phyloP scores from a whole-genome alignment of 2,329 filamentous ascomycete species.

The Claviceps sp. region DNA sequence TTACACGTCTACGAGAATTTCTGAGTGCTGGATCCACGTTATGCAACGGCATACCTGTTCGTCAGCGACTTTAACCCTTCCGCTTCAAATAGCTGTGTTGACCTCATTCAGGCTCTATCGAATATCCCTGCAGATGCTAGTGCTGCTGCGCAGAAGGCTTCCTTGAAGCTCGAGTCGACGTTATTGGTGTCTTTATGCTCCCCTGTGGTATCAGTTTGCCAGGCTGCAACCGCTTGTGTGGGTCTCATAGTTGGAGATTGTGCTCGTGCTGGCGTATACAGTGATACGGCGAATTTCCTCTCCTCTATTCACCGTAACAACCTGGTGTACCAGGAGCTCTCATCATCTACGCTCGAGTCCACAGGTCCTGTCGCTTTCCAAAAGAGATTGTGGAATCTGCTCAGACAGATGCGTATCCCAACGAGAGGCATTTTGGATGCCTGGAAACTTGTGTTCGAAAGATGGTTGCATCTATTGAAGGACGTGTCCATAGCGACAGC shows the following conservation, averaged over 20 bases:
- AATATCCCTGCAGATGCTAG: constrained; percentile 37
- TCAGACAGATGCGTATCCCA: constrained; percentile 47
- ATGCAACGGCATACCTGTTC: constrained; percentile 35
- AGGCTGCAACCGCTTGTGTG: constrained; percentile 49
- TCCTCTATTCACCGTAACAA: constrained; percentile 45
- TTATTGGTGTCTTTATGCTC: constrained; percentile 52
- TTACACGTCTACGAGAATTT: constrained; percentile 40
- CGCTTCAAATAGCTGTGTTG: constrained; percentile 4
- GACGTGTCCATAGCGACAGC: constrained; percentile 42
- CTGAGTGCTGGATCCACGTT: constrained; percentile 41
- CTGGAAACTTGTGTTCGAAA: constrained; percentile 53
- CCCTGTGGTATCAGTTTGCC: constrained; percentile 50
- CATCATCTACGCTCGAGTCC: constrained; percentile 50
- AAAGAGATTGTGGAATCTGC: constrained; percentile 45
- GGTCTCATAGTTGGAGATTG: constrained; percentile 50
- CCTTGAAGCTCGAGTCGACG: constrained; percentile 45
- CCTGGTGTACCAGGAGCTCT: constrained; percentile 47
- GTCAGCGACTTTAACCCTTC: constrained; percentile 7
- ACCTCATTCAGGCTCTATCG: constrained; percentile 33
- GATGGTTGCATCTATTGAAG: constrained; percentile 50
- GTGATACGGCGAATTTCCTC: constrained; percentile 35
- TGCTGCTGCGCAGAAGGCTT: constrained; percentile 37
- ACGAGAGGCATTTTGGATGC: constrained; percentile 53
- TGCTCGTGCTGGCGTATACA: constrained; percentile 33
- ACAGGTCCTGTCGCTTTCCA: constrained; percentile 59